phyloP scores from a whole-genome alignment of 805 yeast species.

The Spathaspora gorwiae region DNA sequence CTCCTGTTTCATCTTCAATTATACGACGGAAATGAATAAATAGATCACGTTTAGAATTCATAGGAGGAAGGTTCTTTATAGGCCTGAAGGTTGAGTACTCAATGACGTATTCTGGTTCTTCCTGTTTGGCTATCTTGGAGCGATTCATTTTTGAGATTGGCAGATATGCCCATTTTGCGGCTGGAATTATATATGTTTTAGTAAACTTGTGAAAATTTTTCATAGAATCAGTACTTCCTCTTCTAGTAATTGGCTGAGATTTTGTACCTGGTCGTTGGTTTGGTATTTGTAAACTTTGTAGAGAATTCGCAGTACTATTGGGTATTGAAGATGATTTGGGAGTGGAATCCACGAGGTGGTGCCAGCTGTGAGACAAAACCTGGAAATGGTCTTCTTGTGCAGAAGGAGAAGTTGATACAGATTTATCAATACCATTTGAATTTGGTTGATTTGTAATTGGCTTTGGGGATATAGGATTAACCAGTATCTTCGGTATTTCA shows the following conservation, averaged over 20 bases:
- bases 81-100: slow-evolving; percentile 34
- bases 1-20: slow-evolving; percentile 11
- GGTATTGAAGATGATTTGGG: no score
- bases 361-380: slow-evolving; percentile 7
- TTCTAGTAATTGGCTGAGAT: slow-evolving; percentile 6
- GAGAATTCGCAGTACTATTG: no score
- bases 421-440: no score
- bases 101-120: slow-evolving; percentile 18
- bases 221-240: slow-evolving; percentile 6
- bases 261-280: neutral
- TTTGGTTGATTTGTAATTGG: no score
- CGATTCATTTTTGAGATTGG: slow-evolving; percentile 12
- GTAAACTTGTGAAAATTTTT: slow-evolving; percentile 16
- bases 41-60: slow-evolving; percentile 16
- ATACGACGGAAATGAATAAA: slow-evolving; percentile 12
- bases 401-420: neutral
- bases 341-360: neutral
- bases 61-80: slow-evolving; percentile 9
- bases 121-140: slow-evolving; percentile 4
- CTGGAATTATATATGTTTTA: slow-evolving; percentile 19
- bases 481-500: no score
- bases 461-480: no score
- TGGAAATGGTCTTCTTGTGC: neutral
- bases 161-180: slow-evolving; percentile 29
- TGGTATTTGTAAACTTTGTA: no score